A percentile compares a stretch with the other conserved stretches of the same genome.
Evolutionary conservation across 1,284 basidiomycete species (phyloP).

Genomic region (Puccinia polysora): DNA sequence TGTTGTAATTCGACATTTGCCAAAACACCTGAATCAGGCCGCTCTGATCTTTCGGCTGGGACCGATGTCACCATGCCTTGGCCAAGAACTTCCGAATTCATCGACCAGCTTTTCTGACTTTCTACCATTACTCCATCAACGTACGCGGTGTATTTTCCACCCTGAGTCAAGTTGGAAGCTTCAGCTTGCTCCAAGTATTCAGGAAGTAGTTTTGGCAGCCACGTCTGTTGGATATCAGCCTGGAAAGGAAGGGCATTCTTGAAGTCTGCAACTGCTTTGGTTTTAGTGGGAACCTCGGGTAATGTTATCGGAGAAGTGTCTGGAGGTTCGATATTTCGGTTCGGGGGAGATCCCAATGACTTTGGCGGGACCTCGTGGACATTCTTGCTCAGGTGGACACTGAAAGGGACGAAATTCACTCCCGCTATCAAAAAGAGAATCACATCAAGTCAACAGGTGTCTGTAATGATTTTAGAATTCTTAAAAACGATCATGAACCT

Average conservation of each 20-base stretch:
- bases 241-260: too few relatives aligned
- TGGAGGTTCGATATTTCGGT: background rate
- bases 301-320: background rate
- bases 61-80: background rate
- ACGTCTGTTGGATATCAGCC: too few relatives aligned
- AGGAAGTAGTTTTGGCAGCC: too few relatives aligned
- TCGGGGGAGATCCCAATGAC: conserved; percentile 18
- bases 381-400: conserved; percentile 21
- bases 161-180: background rate
- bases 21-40: background rate
- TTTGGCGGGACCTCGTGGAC: conserved; percentile 1
- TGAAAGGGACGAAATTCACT: conserved; percentile 26
- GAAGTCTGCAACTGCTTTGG: background rate
- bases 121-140: background rate
- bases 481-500: conserved; percentile 20
- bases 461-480: too few relatives aligned
- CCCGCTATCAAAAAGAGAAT: conserved; percentile 4
- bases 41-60: background rate
- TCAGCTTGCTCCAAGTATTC: background rate
- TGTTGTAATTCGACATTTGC: background rate
- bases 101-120: conserved; percentile 12
- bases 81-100: conserved; percentile 7
- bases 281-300: background rate
- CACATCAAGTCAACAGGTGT: background rate
- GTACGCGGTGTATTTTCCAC: background rate